These are phyloP conservation scores for Westerdykella ornata DNA, from an alignment of 2,329 filamentous ascomycete genomes.

Conservation along the genomic window DNA sequence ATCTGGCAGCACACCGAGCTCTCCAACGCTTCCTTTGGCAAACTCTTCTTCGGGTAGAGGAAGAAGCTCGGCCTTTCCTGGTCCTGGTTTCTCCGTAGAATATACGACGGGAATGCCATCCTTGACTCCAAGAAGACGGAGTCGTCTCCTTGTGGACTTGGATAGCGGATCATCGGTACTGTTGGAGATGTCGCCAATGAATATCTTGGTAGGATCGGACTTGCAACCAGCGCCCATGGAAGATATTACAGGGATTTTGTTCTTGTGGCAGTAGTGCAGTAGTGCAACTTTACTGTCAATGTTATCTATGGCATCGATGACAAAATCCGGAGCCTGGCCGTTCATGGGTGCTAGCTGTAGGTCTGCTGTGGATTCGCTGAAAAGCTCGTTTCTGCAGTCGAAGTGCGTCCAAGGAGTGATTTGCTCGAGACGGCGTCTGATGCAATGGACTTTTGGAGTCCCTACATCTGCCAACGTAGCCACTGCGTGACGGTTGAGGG, in stretches of 20 bases:
- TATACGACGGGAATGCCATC: conserved; percentile 87
- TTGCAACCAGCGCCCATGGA: conserved; percentile 97
- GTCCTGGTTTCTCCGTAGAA: conserved; percentile 81
- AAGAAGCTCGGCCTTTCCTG: conserved; percentile 83
- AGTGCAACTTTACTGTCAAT: conserved; percentile 94
- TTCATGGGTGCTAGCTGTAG: conserved; percentile 62
- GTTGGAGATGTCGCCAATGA: conserved; percentile 82
- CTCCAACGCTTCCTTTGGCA: conserved; percentile 74
- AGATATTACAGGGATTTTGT: conserved; percentile 75
- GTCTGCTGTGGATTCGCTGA: conserved; percentile 60
- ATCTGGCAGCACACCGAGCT: conserved; percentile 81
- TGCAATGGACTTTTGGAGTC: conserved; percentile 80
- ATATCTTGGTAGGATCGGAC: conserved; percentile 73
- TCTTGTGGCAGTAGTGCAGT: conserved; percentile 76
- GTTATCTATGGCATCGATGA: conserved; percentile 98
- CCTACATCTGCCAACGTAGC: conserved; percentile 92
- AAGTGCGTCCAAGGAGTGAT: conserved; percentile 89
- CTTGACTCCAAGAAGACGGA: conserved; percentile 70
- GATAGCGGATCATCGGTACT: conserved; percentile 87
- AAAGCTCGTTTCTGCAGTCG: conserved; percentile 79
- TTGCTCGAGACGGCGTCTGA: conserved; percentile 72
- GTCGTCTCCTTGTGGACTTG: conserved; percentile 68
- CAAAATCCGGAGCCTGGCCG: conserved; percentile 66
- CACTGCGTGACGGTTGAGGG: conserved; percentile 90
- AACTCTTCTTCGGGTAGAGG: conserved; percentile 86